Conservation (phyloP, 768 basidiomycete genomes). For the Suillus discolor region DNA sequence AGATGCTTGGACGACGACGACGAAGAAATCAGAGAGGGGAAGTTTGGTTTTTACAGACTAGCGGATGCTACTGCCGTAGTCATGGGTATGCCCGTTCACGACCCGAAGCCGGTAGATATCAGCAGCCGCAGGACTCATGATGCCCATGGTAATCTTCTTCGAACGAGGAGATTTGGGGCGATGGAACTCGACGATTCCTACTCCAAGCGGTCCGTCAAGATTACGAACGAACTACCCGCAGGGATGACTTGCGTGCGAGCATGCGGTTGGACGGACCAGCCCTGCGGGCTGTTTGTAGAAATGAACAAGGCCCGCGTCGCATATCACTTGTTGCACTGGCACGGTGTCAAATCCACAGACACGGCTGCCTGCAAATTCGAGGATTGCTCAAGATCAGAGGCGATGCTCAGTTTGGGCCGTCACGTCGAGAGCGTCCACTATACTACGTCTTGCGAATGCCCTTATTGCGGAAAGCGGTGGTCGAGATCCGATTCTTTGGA, state of each 20-base stretch:
- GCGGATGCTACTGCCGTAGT: neutral
- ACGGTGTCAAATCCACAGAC: neutral
- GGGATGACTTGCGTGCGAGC: neutral
- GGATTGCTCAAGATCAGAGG: neutral
- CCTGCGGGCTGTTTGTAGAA: neutral
- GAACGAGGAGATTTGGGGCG: neutral
- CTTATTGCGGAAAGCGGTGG: neutral
- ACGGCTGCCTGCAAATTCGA: neutral
- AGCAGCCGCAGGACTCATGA: neutral
- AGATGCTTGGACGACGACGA: neutral
- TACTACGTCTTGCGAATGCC: neutral
- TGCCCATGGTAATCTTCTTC: neutral
- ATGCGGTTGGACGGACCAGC: neutral
- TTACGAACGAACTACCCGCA: neutral
- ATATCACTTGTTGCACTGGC: neutral
- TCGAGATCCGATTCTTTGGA: neutral
- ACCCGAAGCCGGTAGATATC: neutral
- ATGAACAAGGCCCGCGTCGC: neutral
- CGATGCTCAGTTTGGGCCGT: neutral
- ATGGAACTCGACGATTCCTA: constrained; percentile 4
- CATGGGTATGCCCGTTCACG: neutral
- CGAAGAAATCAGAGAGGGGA: neutral
- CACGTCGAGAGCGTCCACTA: neutral
- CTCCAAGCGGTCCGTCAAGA: neutral
- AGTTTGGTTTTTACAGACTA: neutral